phyloP scores from a whole-genome alignment of 148 eudicot species.

The Heliosperma pusillum region DNA sequence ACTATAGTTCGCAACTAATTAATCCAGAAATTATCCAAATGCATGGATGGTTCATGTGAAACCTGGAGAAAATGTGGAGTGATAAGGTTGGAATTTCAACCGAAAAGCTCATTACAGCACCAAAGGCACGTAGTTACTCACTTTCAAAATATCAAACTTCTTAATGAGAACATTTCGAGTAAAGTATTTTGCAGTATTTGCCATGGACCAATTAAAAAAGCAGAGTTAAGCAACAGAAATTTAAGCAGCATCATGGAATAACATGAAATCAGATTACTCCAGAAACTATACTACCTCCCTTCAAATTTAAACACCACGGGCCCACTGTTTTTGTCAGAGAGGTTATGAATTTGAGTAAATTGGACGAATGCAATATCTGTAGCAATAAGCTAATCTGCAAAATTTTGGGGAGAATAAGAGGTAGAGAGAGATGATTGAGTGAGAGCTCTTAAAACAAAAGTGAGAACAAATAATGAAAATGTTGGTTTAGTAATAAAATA shows the following conservation, averaged over 20 bases:
- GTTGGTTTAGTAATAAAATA: no score
- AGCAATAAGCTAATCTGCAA: no score
- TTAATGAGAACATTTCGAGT: slow-evolving; percentile 61
- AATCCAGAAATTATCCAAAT: slow-evolving; percentile 84
- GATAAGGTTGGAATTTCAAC: slow-evolving; percentile 1
- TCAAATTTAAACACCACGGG: no score
- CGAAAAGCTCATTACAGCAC: slow-evolving; percentile 4
- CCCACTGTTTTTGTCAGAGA: no score
- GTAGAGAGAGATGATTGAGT: no score
- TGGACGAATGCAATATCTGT: no score
- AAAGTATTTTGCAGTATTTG: slow-evolving; percentile 66
- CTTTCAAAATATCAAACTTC: slow-evolving; percentile 58
- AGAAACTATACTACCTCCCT: no score
- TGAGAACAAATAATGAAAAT: no score
- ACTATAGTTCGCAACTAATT: no score
- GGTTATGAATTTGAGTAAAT: no score
- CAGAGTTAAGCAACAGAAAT: slow-evolving; percentile 1
- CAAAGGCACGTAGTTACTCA: slow-evolving; percentile 21
- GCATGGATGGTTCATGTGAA: slow-evolving; percentile 58
- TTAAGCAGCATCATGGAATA: neutral
- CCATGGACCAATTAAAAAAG: slow-evolving; percentile 51
- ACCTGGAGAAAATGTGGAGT: slow-evolving; percentile 43
- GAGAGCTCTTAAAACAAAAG: no score
- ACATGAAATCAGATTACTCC: neutral
- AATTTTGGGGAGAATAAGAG: no score